Base-by-base conservation (phyloP, 805 yeast genomes). In the Teunomyces atbi region DNA sequence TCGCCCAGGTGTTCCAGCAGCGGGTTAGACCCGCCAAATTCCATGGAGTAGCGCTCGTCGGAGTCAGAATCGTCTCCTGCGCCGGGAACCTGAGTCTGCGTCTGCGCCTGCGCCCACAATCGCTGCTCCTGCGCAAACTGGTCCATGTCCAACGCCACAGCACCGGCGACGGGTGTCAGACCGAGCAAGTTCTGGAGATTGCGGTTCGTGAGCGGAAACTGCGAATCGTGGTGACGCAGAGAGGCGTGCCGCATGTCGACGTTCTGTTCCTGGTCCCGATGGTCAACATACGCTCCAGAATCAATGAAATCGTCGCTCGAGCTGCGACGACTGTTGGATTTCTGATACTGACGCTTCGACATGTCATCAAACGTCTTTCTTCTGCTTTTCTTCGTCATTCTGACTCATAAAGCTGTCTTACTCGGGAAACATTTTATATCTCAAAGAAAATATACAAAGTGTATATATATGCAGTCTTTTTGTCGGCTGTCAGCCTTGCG, bases 1-100 rank as follows among this genome's bases (percentile, higher is more conserved):
- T 79, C 81, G 30, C 83, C 75, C 33, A 80, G 69, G 48, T 86
- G 73, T 41, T 86, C 77, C 18, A 84, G 76, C 3, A 82, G 71
- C 4, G 89, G 89, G 55, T 82, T 82, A n/a, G 87, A 82, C 12
- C 63, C 73, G 11, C 78, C 77, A 54, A 73, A 74, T 48, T 69
- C 75, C 44, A 66, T 57, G 15, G 45, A 42, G 35, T 44, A 41
- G 5, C 41, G 20, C 13, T 46, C 55, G 39, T 53, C 55, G 4
- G 37, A 49, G 13, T 51, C 53, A 7, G 52, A 51, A 45, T 65
- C 63, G 15, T 15, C 16, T 26, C 32, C 39, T 13, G 32, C 19
- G 35, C 13, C 35, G 4, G 11, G 26, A 6, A 23, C 26, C 26
- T 23, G 26, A 6, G 26, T 23, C 11, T 23, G 35, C n/a, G 39